Base-by-base conservation (phyloP, 2,329 filamentous ascomycete genomes). In the Colletotrichum endophyticum region DNA sequence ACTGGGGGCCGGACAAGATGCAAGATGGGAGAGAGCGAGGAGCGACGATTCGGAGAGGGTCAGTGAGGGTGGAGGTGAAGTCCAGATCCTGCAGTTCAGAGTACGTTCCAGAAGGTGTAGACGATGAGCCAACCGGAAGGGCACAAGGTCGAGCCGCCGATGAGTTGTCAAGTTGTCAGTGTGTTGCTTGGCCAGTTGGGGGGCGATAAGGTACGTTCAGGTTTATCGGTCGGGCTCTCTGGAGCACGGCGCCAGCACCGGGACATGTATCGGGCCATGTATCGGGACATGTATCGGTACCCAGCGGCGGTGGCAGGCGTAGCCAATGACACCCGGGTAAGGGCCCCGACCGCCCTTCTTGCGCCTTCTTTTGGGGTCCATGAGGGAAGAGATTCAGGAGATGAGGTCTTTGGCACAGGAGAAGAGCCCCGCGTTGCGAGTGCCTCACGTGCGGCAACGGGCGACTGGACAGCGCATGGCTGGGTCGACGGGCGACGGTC, bases 61-160 rank as follows among this genome's bases (percentile, higher is more conserved):
- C 22, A 25, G n/a, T 25, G 66, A 57, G 28, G 66, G 30, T 68
- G 56, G 70, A 53, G 44, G 44, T 53, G 49, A 56, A 62, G 53
- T 76, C 73, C 66, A 69, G 70, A 74, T 70, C 8, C 64, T 74
- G 66, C 70, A 49, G 56, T 59, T 30, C 36, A 39, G 53, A 59
- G 57, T 63, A 63, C 57, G 19, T 70, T 70, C 27, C 25, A 70
- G 67, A 70, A 70, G 56, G 67, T 70, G 32, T 64, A 76, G 28
- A 59, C 70, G 56, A 70, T 27, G 32, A 64, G 73, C 74, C 74
- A 76, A 76, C 70, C 70, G 70, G 74, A 76, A 74, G n/a, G 36
- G 66, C 30, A 53, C 66, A 66, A 28, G n/a, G 44, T 30, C 49
- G 59, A 74, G 74, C 74, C 71, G 74, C 64, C 74, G 70, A 69